Base-by-base conservation (phyloP, 345 rosid species). In the Carallia brachiata region DNA sequence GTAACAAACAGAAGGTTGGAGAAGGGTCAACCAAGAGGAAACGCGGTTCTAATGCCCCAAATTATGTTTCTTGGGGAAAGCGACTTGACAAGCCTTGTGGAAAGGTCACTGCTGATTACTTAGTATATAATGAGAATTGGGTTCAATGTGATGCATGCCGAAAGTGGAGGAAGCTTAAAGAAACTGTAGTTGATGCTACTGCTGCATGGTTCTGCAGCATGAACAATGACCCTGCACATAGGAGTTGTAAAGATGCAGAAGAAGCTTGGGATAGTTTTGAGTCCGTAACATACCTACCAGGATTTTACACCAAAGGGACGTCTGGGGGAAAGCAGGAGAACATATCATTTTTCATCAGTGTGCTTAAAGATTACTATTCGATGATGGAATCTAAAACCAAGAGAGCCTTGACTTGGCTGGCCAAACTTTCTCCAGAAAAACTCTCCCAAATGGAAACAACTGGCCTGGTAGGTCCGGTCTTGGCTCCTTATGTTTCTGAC, bases 131-230 rank as follows among this genome's bases (percentile, higher is more conserved):
- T 40, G 95, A 90, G 54, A 82, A 82, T 55, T 94, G 98, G 98
- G 86, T 91, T 69, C 98, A 94, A 81, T 94, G 98, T 63, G 95
- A 94, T 83, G 83, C 92, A 57, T 94, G 98, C 78, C 75, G 78
- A 63, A 91, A 94, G 83, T 94, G 98, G 98, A 90, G 97, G 83
- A 91, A 86, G 84, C 76, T 86, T 68, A 64, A 67, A 62, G 88
- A 74, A 68, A 74, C 72, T 70, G 73, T 72, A 52, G 81, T 83
- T 76, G 80, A 81, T 80, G 66, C 79, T 61, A 81, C 76, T 68
- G 77, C 84, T 58, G 90, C 91, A 57, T 94, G 98, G 97, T 91
- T 90, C 80, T 94, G 98, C 83, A 87, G 97, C 81, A 94, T 90
- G 96, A 90, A 91, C 80, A 62, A 66, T 65, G 90, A 94, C 73